Percentiles rank a stretch among this genome's conserved stretches.
Conservation (phyloP, 2,329 filamentous ascomycete genomes). For the Penicillium brasilianum region DNA sequence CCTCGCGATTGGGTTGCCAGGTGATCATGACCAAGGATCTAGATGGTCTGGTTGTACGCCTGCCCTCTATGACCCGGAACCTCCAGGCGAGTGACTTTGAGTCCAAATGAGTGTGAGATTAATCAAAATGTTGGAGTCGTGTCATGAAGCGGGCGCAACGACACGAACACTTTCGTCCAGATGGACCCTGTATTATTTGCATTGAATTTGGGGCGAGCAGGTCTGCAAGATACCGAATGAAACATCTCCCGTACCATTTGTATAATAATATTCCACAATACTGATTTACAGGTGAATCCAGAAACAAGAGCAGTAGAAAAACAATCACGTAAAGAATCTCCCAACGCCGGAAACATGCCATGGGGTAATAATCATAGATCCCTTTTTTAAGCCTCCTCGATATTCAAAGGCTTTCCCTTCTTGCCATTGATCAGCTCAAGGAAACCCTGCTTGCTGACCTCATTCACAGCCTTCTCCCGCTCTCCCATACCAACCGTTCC, state of each 20-base stretch:
- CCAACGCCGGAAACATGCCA: constrained; percentile 44
- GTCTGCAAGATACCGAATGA: constrained; percentile 30
- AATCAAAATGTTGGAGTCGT: constrained; percentile 12
- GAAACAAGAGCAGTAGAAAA: constrained; percentile 26
- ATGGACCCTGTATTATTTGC: constrained; percentile 38
- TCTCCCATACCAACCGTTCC: constrained; percentile 79
- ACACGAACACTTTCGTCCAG: constrained; percentile 13
- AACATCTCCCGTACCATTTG: constrained; percentile 36
- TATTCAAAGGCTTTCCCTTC: constrained; percentile 56
- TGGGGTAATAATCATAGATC: constrained; percentile 30
- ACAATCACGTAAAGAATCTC: constrained; percentile 27
- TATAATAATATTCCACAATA: constrained; percentile 9
- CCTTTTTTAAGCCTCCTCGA: constrained; percentile 49
- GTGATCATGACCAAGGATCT: constrained; percentile 89
- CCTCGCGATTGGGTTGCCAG: constrained; percentile 82
- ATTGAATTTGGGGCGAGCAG: constrained; percentile 30
- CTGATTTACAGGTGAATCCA: constrained; percentile 18
- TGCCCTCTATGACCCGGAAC: constrained; percentile 95
- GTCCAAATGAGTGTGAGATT: constrained; percentile 45
- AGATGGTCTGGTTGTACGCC: constrained; percentile 80
- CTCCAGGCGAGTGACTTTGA: constrained; percentile 92
- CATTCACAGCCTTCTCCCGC: constrained; percentile 85
- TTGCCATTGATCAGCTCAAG: constrained; percentile 78
- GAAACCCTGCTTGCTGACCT: constrained; percentile 98
- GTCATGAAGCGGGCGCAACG: constrained; percentile 1